Base-by-base conservation (phyloP, 83 land plant species). In the Thuja plicata region DNA sequence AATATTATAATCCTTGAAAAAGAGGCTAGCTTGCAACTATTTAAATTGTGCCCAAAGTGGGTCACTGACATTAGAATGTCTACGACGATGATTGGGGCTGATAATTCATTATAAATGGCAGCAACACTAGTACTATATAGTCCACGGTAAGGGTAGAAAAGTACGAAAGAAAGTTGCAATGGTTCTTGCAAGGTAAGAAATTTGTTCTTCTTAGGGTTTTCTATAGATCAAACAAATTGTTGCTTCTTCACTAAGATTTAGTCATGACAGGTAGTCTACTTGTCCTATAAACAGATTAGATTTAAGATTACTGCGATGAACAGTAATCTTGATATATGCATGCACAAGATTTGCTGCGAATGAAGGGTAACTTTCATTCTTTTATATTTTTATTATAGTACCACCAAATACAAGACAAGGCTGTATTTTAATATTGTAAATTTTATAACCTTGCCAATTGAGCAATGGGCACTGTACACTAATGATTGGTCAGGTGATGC, bases 381-480 rank as follows among this genome's bases (percentile, higher is more conserved):
- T 52, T 41, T 45, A 76, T 76, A 38, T 76, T 83, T 27, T 83
- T 83, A 45, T 46, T n/a, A 83, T 83, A 83, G 55, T n/a, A 46
- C 10, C 30, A 46, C 55, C 34, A 54, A 83, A 45, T n/a, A 54
- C 55, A 83, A 83, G 85, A 48, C 55, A 48, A 83, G 85, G 27
- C 85, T 83, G 85, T 83, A 83, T 83, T 83, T 83, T 83, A 83
- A 48, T 83, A 48, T 41, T 83, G 85, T 83, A 83, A 83, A 83
- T 48, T 35, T 81, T 24, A 66, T 76, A 13, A 30, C 85, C 85
- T 83, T 83, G 85, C 85, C 85, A 83, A n/a, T 50, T 45, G 52
- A 83, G 85, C 85, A 83, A 83, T 50, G 55, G 85, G 57, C 57
- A 83, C 48, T 83, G 85, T 83, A 83, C 85, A 83, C 52, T 45